Base-by-base conservation (phyloP, 345 rosid genomes). In the Citrus hindsii region DNA sequence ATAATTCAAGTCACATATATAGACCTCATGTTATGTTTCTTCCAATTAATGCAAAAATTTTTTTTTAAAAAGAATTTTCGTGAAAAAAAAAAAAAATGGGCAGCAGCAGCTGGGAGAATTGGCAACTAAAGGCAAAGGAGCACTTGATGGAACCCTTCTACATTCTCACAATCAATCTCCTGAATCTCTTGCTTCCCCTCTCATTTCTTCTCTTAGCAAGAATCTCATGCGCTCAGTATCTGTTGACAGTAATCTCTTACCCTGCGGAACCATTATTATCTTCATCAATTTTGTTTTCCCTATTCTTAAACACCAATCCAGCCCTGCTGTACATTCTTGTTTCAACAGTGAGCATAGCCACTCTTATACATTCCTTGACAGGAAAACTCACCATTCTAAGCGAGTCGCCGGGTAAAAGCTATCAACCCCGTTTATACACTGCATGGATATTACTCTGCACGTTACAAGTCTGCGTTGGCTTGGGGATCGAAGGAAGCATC, bases 201-300 rank as follows among this genome's bases (percentile, higher is more conserved):
- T 90, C 94, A 6, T 93, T 91, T 76, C 92, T 93, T 32, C 86
- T 90, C 42, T 75, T 93, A 1, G 87, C 93, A 60, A 84, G 94
- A 59, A 85, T 93, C 61, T 89, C 94, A 21, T 84, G 77, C 13
- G 81, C 86, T 59, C 84, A 67, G 42, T 86, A 76, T 78, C 75
- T 77, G 64, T 75, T 77, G 3, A 35, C 61, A 81, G 37, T 78
- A 42, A 30, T 81, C 28, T 72, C 87, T 24, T 48, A 69, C 64
- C 70, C 80, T 21, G 19, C 10, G 1, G 40, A 51, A 1, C 67
- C 68, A 5, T 37, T 60, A 21, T 67, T 60, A 21, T 67, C 77
- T n/a, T 67, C 79, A 1, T 53, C 58, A 53, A 53, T 53, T 4
- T 75, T 77, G 69, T 80, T 76, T 35, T 78, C 85, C n/a, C 37